These are phyloP conservation scores for Fusarium zealandicum DNA, from an alignment of 2,329 filamentous ascomycete genomes.

Conservation along the genomic window DNA sequence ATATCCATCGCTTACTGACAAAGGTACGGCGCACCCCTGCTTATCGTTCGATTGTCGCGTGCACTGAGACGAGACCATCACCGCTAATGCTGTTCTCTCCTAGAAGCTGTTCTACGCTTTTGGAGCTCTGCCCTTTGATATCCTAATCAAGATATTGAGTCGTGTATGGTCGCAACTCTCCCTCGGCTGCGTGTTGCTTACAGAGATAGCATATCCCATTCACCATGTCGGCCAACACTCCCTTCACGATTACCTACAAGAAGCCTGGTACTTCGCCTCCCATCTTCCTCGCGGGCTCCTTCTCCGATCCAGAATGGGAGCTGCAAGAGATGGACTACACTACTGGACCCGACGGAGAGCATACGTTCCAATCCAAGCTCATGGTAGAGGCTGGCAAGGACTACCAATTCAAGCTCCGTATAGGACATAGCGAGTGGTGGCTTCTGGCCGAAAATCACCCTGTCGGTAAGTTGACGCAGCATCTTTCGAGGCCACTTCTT, in stretches of 20 bases:
- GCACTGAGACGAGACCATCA: slow-evolving; percentile 16
- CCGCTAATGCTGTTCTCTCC: slow-evolving; percentile 11
- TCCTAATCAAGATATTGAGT: not conserved
- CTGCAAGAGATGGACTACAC: slow-evolving; percentile 69
- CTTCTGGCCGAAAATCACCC: slow-evolving; percentile 68
- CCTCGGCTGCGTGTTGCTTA: slow-evolving; percentile 3
- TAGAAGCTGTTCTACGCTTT: slow-evolving; percentile 7
- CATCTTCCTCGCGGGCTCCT: slow-evolving; percentile 73
- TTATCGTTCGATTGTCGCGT: slow-evolving; percentile 34
- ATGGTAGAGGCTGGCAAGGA: slow-evolving; percentile 62
- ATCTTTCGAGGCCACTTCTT: not conserved
- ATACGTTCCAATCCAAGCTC: slow-evolving; percentile 65
- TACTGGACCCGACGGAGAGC: slow-evolving; percentile 58
- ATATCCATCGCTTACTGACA: slow-evolving; percentile 8
- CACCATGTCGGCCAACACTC: slow-evolving; percentile 40
- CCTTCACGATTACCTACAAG: slow-evolving; percentile 67
- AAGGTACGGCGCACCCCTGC: slow-evolving; percentile 27
- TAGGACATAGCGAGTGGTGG: slow-evolving; percentile 74
- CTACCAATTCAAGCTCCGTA: slow-evolving; percentile 78
- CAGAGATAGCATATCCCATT: slow-evolving; percentile 3
- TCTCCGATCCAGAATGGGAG: slow-evolving; percentile 72
- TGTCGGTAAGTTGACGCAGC: slow-evolving; percentile 56
- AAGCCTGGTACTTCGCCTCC: slow-evolving; percentile 68
- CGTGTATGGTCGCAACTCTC: not conserved
- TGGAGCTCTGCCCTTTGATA: not conserved